Percentiles rank a stretch among this genome's conserved stretches.
phyloP scores from a whole-genome alignment of 768 basidiomycete genomes.

The Podaxis sp. region DNA sequence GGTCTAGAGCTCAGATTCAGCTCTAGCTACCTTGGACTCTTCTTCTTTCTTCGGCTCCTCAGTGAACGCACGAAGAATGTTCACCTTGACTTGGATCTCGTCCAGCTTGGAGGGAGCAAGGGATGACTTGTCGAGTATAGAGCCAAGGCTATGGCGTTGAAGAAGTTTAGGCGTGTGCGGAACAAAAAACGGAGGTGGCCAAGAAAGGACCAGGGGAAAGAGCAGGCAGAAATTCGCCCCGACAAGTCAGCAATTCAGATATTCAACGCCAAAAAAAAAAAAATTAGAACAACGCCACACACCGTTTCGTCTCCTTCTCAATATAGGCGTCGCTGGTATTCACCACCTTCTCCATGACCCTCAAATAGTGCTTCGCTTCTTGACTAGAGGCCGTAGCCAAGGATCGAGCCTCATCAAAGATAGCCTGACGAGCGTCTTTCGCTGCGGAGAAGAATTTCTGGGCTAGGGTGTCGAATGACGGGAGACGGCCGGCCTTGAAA shows the following conservation, averaged over 20 bases:
- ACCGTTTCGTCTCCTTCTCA: slow-evolving; percentile 85
- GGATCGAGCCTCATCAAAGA: slow-evolving; percentile 60
- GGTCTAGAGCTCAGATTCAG: slow-evolving; percentile 41
- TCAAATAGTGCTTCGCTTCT: slow-evolving; percentile 73
- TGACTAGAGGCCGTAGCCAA: slow-evolving; percentile 48
- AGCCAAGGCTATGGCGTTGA: slow-evolving; percentile 47
- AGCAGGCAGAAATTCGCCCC: background rate
- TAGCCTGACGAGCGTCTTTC: slow-evolving; percentile 48
- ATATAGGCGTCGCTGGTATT: slow-evolving; percentile 71
- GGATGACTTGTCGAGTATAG: slow-evolving; percentile 75
- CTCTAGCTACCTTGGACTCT: slow-evolving; percentile 31
- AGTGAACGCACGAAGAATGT: slow-evolving; percentile 69
- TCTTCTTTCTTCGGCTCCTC: slow-evolving; percentile 33
- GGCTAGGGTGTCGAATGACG: slow-evolving; percentile 75
- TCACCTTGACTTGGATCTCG: slow-evolving; percentile 89
- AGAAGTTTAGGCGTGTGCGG: background rate
- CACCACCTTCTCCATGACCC: slow-evolving; percentile 85
- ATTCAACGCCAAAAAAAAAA: slow-evolving; percentile 10
- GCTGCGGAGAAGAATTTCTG: slow-evolving; percentile 65
- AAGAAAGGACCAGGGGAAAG: background rate
- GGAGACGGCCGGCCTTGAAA: slow-evolving; percentile 72
- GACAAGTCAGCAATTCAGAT: slow-evolving; percentile 1
- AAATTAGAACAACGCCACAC: slow-evolving; percentile 16
- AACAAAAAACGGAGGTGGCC: background rate
- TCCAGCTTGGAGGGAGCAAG: slow-evolving; percentile 79